Evolutionary conservation across 208 protist genomes (phyloP).

Genomic region (Leishmania mexicana): DNA sequence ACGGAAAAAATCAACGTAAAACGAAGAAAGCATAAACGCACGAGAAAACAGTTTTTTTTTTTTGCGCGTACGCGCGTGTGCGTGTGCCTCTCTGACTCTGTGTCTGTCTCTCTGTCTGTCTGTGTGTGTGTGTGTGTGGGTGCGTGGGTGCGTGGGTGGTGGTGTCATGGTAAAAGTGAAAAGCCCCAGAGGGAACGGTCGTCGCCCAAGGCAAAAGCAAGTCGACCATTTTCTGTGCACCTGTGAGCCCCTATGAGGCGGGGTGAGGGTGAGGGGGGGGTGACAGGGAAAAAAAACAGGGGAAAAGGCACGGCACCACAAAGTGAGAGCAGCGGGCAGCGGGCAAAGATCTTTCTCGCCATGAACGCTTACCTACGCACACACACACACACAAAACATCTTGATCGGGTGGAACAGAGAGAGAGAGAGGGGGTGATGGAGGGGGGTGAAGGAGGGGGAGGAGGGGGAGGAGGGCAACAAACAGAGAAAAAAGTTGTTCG

Average conservation of each 20-base stretch:
- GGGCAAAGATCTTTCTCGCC: background rate
- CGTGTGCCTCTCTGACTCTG: background rate
- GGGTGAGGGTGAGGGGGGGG: too few relatives aligned
- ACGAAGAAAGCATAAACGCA: too few relatives aligned
- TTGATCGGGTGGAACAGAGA: background rate
- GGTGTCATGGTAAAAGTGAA: too few relatives aligned
- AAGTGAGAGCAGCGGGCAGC: background rate
- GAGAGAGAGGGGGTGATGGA: background rate
- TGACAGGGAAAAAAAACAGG: background rate
- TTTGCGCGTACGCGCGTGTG: background rate
- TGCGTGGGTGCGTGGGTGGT: background rate
- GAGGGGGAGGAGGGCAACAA: background rate
- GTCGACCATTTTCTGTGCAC: too few relatives aligned
- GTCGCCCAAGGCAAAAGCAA: too few relatives aligned
- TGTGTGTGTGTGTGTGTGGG: background rate
- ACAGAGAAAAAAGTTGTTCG: background rate
- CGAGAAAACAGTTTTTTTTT: background rate
- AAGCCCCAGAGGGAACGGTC: too few relatives aligned
- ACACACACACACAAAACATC: background rate
- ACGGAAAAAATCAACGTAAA: background rate
- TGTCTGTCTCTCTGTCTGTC: background rate
- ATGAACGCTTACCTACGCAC: background rate
- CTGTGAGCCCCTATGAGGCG: too few relatives aligned
- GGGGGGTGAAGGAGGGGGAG: too few relatives aligned
- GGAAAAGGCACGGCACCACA: background rate